Evolutionary conservation across 345 rosid species (phyloP), one percentile per base, ranked within the genome.

Genomic region (Pugionium dolabratum): DNA sequence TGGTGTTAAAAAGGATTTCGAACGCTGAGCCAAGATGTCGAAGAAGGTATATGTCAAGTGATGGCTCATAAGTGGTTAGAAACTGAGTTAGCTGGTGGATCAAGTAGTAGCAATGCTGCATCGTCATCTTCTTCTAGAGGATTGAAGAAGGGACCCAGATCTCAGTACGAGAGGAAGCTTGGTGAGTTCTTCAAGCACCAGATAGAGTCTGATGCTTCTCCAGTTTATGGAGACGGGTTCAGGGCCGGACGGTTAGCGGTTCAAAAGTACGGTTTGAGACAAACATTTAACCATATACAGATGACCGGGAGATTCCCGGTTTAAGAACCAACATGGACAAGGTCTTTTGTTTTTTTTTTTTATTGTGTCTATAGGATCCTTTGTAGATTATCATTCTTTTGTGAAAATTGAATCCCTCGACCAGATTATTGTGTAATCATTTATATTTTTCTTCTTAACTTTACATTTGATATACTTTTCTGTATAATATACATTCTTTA

Each of bases 11-110:
- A 70, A 94, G 99, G 99, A 52, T 88, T 80, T 71, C 87, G 91
- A 27, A 83, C 83, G 46, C 82, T 85, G 52, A 78, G 83, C 35
- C 97, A 89, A 71, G 95, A 94, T 36, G 95, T 91, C 9, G 97
- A 94, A 78, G 99, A 90, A 78, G 99, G 99, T 9, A 88, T 94
- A 66, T 94, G 99, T 67, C 99, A 91, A 76, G 99, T 94, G 53
- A 69, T 94, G 66, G 99, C 96, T 69, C 96, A 88, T 76, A 80
- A 87, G 91, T 94, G 99, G 99, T 72, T 94, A 52, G 86, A 82
- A 48, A 60, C 82, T 0, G 83, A 88, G 83, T 86, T 94, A 3
- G 66, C 66, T 49, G 66, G 81, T 33, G 67, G 78, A 69, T 72
- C 87, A 2, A 75, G 75, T 41, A 69, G 62, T 66, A 76, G 71